A percentile compares a stretch with the other conserved stretches of the same genome.
Evolutionary conservation across 331 rosid species (phyloP).

Genomic region (Acacia pycnantha): DNA sequence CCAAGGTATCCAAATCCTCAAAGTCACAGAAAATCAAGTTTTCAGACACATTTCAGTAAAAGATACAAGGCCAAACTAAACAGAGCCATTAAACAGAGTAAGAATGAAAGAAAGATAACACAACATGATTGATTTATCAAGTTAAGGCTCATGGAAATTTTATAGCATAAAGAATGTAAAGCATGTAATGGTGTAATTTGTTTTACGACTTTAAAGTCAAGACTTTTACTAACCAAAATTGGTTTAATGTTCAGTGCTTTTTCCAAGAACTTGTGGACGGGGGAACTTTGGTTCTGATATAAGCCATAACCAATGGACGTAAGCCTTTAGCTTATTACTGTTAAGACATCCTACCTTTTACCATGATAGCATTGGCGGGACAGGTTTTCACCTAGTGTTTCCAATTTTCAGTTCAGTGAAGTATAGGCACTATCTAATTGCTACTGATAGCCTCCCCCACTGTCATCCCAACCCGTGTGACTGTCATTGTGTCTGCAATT

Average conservation of each 20-base stretch:
- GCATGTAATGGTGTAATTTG: neutral
- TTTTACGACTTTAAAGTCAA: neutral
- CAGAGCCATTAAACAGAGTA: neutral
- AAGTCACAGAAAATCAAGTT: neutral
- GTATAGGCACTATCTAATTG: constrained; percentile 4
- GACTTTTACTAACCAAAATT: neutral
- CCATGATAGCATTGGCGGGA: neutral
- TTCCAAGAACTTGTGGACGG: neutral
- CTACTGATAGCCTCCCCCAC: constrained; percentile 20
- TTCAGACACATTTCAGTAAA: neutral
- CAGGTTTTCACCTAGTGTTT: neutral
- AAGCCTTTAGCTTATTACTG: neutral
- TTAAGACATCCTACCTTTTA: neutral
- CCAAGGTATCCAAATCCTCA: neutral
- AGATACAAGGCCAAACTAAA: neutral
- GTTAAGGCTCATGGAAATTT: neutral
- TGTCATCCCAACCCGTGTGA: neutral
- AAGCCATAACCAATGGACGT: neutral
- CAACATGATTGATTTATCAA: neutral
- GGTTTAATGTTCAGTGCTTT: neutral
- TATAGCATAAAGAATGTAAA: neutral
- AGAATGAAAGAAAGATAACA: neutral
- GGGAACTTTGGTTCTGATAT: neutral
- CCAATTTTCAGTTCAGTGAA: neutral
- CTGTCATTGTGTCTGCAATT: neutral